Percentiles rank a stretch among this genome's conserved stretches.
Evolutionary conservation across 345 rosid genomes (phyloP).

Genomic region (Citropsis articulata): DNA sequence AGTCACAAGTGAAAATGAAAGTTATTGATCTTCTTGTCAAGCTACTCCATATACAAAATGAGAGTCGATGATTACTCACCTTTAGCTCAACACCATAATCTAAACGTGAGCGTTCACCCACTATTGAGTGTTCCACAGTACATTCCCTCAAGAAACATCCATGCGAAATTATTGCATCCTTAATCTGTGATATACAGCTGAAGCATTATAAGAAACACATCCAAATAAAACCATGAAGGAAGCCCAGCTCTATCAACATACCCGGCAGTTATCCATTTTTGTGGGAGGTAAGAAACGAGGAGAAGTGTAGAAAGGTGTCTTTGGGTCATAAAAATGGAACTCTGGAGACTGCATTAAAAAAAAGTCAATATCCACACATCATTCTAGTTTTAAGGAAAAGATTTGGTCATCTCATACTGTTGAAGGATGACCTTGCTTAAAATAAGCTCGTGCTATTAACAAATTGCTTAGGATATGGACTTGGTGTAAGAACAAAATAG

Average conservation of each 20-base stretch:
- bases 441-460: not conserved
- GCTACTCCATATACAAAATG: not conserved
- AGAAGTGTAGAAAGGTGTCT: conserved; percentile 89
- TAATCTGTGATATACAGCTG: conserved; percentile 44
- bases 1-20: not conserved
- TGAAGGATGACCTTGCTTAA: not conserved
- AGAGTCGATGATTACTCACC: conserved; percentile 32
- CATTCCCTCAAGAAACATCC: conserved; percentile 97
- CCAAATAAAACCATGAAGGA: conserved; percentile 6
- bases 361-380: not conserved
- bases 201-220: conserved; percentile 18
- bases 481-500: not conserved
- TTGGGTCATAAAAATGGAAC: conserved; percentile 85
- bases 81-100: conserved; percentile 84
- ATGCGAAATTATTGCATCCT: conserved; percentile 81
- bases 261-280: conserved; percentile 79
- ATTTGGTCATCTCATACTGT: not conserved
- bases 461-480: not conserved
- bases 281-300: conserved; percentile 90
- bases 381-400: not conserved
- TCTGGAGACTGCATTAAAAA: conserved; percentile 53
- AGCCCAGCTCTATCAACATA: conserved; percentile 25
- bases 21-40: not conserved
- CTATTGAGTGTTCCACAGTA: conserved; percentile 63
- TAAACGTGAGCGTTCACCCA: conserved; percentile 88